These are phyloP conservation scores for Conringia planisiliqua DNA, from an alignment of 345 rosid genomes.

Conservation along the genomic window DNA sequence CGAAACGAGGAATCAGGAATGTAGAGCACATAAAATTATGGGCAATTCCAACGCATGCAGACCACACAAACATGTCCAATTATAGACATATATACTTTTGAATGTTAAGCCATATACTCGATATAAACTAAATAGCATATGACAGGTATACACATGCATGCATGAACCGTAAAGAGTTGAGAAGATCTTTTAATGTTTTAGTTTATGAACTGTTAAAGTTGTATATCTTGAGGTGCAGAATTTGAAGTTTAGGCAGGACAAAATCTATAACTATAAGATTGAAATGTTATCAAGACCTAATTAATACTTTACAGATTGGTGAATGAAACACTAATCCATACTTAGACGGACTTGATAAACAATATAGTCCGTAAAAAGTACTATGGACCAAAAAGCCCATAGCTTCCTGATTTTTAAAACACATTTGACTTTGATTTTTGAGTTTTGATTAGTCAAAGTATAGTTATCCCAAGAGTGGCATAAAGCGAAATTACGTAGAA, in stretches of 20 bases:
- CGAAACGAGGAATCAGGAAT: background rate
- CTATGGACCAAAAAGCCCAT: background rate
- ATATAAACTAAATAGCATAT: background rate
- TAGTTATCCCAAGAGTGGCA: background rate
- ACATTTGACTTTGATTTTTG: background rate
- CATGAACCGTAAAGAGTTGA: background rate
- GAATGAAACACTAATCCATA: background rate
- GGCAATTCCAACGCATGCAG: background rate
- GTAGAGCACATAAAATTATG: background rate
- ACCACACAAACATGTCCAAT: background rate
- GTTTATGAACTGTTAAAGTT: background rate
- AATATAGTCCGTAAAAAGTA: background rate
- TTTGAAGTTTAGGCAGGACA: background rate
- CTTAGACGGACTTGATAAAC: background rate
- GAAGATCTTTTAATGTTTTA: background rate
- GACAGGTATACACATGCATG: background rate
- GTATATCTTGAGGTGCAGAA: background rate
- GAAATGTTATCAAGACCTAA: too few species aligned
- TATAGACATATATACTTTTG: too few species aligned
- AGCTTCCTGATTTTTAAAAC: background rate
- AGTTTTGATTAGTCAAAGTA: background rate
- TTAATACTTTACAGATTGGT: too few species aligned
- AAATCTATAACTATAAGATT: too few species aligned
- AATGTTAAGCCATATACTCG: background rate
- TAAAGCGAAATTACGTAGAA: background rate